These are phyloP conservation scores for Rhizophora apiculata DNA, from an alignment of 345 rosid genomes.

Conservation along the genomic window DNA sequence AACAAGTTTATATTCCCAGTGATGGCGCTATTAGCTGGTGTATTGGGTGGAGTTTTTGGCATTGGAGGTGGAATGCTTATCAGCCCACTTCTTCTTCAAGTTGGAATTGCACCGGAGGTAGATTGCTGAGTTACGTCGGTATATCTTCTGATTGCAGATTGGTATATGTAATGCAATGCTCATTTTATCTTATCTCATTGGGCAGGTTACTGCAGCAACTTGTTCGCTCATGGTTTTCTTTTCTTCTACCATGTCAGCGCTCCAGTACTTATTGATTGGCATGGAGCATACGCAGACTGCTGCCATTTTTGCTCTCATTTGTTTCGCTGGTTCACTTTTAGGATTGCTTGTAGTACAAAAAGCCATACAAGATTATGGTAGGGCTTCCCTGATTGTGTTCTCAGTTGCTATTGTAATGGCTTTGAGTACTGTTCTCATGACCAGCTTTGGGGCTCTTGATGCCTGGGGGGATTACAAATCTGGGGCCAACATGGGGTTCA, in stretches of 20 bases:
- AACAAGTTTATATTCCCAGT: constrained; percentile 51
- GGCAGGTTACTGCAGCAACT: constrained; percentile 77
- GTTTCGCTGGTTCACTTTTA: constrained; percentile 62
- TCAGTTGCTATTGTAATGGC: constrained; percentile 79
- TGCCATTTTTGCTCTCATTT: constrained; percentile 46
- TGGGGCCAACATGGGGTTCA: constrained; percentile 75
- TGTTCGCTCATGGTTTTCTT: constrained; percentile 73
- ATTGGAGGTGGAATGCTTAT: constrained; percentile 94
- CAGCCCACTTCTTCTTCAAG: constrained; percentile 85
- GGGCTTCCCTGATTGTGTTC: constrained; percentile 84
- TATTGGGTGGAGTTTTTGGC: constrained; percentile 81
- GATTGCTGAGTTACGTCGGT: not conserved
- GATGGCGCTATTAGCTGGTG: constrained; percentile 77
- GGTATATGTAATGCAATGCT: not conserved
- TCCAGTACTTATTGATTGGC: constrained; percentile 65
- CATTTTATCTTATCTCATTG: not conserved
- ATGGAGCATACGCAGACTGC: constrained; percentile 57
- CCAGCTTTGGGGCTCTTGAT: constrained; percentile 66
- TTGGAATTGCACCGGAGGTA: constrained; percentile 76
- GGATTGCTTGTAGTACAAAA: constrained; percentile 69
- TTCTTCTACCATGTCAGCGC: constrained; percentile 66
- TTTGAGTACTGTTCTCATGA: constrained; percentile 63
- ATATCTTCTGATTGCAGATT: not conserved
- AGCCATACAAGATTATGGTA: constrained; percentile 51
- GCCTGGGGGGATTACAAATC: constrained; percentile 56